Evolutionary conservation across 257 asterid species (phyloP).

Genomic region (Paraleonurus japonicus): DNA sequence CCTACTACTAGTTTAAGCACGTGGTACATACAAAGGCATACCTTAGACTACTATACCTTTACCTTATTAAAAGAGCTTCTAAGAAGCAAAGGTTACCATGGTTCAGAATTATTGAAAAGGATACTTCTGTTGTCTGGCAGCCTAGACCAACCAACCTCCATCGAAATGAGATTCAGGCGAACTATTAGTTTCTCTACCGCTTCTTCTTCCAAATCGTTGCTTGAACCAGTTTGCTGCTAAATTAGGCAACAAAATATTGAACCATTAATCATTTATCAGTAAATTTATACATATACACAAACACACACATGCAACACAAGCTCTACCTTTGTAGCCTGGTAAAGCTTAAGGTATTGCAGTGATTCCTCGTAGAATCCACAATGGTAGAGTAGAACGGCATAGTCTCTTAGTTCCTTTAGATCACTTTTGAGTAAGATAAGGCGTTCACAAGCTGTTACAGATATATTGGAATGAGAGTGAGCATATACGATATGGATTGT

Average conservation of each 20-base stretch:
- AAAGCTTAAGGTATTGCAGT: constrained; percentile 50
- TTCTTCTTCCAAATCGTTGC: constrained; percentile 48
- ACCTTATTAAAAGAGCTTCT: neutral
- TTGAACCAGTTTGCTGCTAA: constrained; percentile 38
- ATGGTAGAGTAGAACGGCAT: constrained; percentile 71
- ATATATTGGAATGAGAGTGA: constrained; percentile 18
- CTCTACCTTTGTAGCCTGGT: constrained; percentile 57
- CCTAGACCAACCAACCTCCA: constrained; percentile 77
- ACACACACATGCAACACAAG: neutral
- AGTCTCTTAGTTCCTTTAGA: constrained; percentile 68
- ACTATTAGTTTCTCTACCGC: constrained; percentile 57
- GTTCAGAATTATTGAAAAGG: constrained; percentile 66
- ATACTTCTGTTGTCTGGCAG: constrained; percentile 41
- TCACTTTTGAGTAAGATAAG: constrained; percentile 66
- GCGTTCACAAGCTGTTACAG: constrained; percentile 74
- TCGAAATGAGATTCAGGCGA: constrained; percentile 67
- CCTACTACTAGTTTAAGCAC: neutral
- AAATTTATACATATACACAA: neutral
- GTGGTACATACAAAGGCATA: neutral
- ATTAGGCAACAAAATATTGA: constrained; percentile 18
- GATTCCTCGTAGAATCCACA: constrained; percentile 78
- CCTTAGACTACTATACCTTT: neutral
- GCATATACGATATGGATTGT: neutral
- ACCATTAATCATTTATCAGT: constrained; percentile 2
- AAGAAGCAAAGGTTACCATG: constrained; percentile 47